Percentiles rank a stretch among this genome's conserved stretches.
Conservation (phyloP, 2,329 filamentous ascomycete species). For the Aspergillus transmontanensis region DNA sequence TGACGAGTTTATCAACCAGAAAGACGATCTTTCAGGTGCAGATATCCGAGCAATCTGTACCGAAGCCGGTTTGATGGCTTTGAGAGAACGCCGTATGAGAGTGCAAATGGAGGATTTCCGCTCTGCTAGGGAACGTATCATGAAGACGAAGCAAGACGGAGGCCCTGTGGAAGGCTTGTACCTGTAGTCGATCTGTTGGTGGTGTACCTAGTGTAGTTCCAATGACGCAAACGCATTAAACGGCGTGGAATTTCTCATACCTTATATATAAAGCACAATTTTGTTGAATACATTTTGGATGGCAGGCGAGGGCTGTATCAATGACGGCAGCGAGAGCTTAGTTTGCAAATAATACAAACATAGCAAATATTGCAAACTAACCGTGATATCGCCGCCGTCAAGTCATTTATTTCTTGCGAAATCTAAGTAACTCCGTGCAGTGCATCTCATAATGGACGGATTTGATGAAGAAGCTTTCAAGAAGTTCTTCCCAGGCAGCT, state of each 20-base stretch:
- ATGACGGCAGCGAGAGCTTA: background rate
- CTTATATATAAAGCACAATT: background rate
- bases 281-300: background rate
- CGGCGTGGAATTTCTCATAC: constrained; percentile 14
- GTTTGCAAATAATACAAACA: constrained; percentile 15
- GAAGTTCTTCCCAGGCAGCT: constrained; percentile 74
- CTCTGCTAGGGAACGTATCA: constrained; percentile 84
- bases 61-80: constrained; percentile 89
- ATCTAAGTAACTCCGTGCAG: constrained; percentile 1
- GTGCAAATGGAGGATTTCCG: constrained; percentile 99
- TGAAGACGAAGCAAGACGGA: constrained; percentile 98
- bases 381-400: constrained; percentile 20
- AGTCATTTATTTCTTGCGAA: background rate
- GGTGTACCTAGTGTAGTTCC: constrained; percentile 15
- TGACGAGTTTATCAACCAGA: constrained; percentile 97
- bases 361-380: constrained; percentile 26
- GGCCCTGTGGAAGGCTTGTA: constrained; percentile 93
- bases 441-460: constrained; percentile 37
- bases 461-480: constrained; percentile 51
- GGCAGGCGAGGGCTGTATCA: background rate
- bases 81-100: constrained; percentile 93
- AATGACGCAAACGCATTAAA: constrained; percentile 9
- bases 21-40: constrained; percentile 94
- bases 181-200: constrained; percentile 64
- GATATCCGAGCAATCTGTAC: constrained; percentile 99